phyloP scores from a whole-genome alignment of 805 yeast species.

The Cyberlindnera bimundalis region DNA sequence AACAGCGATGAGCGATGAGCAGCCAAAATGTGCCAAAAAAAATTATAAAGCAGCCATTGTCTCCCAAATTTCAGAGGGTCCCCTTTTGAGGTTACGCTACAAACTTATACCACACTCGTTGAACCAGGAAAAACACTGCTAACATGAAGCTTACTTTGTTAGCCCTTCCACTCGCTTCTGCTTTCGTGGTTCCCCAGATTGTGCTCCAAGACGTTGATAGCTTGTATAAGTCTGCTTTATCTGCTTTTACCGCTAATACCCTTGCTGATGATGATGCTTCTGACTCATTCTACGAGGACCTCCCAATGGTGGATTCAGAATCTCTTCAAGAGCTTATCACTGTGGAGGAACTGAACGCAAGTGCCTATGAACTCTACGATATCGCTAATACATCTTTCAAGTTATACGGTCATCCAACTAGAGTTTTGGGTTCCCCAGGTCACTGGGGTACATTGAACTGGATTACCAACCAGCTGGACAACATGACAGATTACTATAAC shows the following conservation, averaged over 20 bases:
- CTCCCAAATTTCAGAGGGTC: not conserved
- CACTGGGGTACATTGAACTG: slow-evolving; percentile 81
- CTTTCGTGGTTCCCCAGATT: slow-evolving; percentile 3
- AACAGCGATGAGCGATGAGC: no score
- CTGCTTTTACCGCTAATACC: not conserved
- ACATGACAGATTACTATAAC: slow-evolving; percentile 57
- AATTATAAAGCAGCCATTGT: not conserved
- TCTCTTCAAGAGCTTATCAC: slow-evolving; percentile 60
- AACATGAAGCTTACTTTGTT: not conserved
- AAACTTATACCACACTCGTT: not conserved
- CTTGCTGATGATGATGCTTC: not conserved
- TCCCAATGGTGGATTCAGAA: slow-evolving; percentile 57
- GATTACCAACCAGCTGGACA: slow-evolving; percentile 54
- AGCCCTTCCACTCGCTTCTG: slow-evolving; percentile 4
- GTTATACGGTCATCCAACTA: slow-evolving; percentile 78
- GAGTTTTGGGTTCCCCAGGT: slow-evolving; percentile 90
- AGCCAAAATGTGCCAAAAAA: no score
- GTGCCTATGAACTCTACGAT: slow-evolving; percentile 61
- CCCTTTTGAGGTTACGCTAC: no score
- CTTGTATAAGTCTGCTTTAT: not conserved
- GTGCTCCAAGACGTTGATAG: slow-evolving; percentile 4
- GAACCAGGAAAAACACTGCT: no score
- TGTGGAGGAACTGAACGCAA: slow-evolving; percentile 50
- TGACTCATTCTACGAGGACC: slow-evolving; percentile 35
- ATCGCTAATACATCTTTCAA: slow-evolving; percentile 58